Evolutionary conservation across 176 grass and related monocot genomes (phyloP), one percentile per base, ranked within the genome.

Genomic region (Juncus inflexus): DNA sequence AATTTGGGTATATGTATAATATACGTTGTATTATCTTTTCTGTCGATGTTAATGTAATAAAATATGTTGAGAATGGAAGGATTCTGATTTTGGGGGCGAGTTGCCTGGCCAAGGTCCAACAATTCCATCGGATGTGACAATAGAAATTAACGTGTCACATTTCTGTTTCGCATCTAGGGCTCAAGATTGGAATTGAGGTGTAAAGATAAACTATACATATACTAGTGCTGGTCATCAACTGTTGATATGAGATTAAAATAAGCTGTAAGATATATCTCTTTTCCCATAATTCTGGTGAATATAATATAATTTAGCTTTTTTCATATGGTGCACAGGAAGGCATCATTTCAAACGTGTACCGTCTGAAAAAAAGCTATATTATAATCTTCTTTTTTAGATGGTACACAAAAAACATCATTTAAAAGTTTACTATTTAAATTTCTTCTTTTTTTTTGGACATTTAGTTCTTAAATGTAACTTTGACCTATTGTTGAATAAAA

Each of bases 41-140:
- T 58, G 67, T 70, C 67, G 37, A 13, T 43, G 50, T 12, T 42
- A 8, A 57, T 42, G 15, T 14, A 70, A 56, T 15, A 3, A 45
- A 69, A 56, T 9, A 57, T 14, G 52, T 47, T 41, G 36, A 40
- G n/a, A 42, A 70, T 70, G 67, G 37, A 15, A 54, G n/a, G 13
- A 3, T 61, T 42, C 8, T 42, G 38, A 12, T 43, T 70, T 42
- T 58, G 39, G 35, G 19, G 50, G 50, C 38, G 37, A 42, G 40
- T 58, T 58, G 53, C 42, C 40, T 49, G 35, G 53, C 37, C 37
- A 69, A 55, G 35, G 39, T 35, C 36, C 37, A 58, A 70, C 67
- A 55, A 58, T 42, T 13, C 13, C 9, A 16, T 58, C 56, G 38
- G 8, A 70, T 42, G 38, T 38, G 65, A 68, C 65, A 36, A 53